Conservation (phyloP, 495 filamentous ascomycete genomes). For the Aspergillus nanangensis region DNA sequence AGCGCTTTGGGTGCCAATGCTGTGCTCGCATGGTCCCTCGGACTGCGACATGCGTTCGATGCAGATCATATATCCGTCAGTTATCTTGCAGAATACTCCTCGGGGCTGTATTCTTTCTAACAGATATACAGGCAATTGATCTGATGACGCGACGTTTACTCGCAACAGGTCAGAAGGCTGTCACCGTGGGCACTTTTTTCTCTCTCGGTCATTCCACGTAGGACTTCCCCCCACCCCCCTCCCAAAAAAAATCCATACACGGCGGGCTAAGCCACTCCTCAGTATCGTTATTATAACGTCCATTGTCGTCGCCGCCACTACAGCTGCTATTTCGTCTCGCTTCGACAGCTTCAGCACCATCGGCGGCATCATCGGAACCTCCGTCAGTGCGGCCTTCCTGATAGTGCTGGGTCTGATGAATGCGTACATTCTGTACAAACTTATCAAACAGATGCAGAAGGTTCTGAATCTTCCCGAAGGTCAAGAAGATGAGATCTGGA, state of each 20-base stretch:
- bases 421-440: slow-evolving; percentile 72
- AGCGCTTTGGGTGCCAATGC: slow-evolving; percentile 70
- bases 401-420: slow-evolving; percentile 79
- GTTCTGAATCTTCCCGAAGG: slow-evolving; percentile 49
- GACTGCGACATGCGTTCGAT: slow-evolving; percentile 89
- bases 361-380: slow-evolving; percentile 77
- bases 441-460: slow-evolving; percentile 61
- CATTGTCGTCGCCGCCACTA: slow-evolving; percentile 84
- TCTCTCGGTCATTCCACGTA: slow-evolving; percentile 86
- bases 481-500: slow-evolving; percentile 53
- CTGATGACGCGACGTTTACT: slow-evolving; percentile 91
- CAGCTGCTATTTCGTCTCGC: slow-evolving; percentile 68
- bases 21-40: slow-evolving; percentile 84
- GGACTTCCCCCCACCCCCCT: too few relatives aligned
- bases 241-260: too few relatives aligned
- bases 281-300: slow-evolving; percentile 87
- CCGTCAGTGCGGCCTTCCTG: slow-evolving; percentile 76
- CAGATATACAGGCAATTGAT: slow-evolving; percentile 67
- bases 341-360: slow-evolving; percentile 80
- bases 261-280: too few relatives aligned
- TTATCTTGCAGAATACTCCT: background rate
- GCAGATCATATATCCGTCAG: slow-evolving; percentile 86
- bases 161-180: slow-evolving; percentile 77
- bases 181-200: slow-evolving; percentile 93
- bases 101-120: slow-evolving; percentile 1